A percentile compares a stretch with the other conserved stretches of the same genome.
Evolutionary conservation across 345 rosid species (phyloP).

Genomic region (Erysimum cheiranthoides): DNA sequence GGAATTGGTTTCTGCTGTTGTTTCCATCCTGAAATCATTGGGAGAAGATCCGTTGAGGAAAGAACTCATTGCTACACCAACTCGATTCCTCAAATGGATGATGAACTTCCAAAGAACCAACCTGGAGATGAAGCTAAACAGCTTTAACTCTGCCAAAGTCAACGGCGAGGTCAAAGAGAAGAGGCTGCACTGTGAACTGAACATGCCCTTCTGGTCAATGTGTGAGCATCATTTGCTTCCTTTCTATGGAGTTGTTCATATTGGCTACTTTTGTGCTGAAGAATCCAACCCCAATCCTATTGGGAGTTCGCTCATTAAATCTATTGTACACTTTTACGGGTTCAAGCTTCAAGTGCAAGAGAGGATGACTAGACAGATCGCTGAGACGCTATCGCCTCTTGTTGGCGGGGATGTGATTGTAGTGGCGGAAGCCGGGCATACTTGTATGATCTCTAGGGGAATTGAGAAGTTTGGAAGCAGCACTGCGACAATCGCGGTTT

Average conservation of each 20-base stretch:
- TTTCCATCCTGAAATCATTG: constrained; percentile 70
- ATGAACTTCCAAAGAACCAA: constrained; percentile 75
- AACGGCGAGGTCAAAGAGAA: constrained; percentile 49
- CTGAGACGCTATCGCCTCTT: constrained; percentile 71
- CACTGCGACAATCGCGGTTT: constrained; percentile 78
- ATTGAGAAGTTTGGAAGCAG: constrained; percentile 92
- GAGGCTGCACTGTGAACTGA: constrained; percentile 67
- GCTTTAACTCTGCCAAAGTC: constrained; percentile 48
- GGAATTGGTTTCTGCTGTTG: constrained; percentile 70
- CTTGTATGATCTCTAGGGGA: constrained; percentile 96
- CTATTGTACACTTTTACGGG: constrained; percentile 83
- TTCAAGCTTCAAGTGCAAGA: constrained; percentile 99
- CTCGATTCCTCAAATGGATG: constrained; percentile 77
- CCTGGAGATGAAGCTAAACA: constrained; percentile 66
- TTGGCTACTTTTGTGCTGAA: constrained; percentile 66
- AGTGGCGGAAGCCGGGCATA: constrained; percentile 86
- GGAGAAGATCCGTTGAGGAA: constrained; percentile 92
- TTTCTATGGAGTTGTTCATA: constrained; percentile 86
- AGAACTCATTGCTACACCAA: constrained; percentile 84
- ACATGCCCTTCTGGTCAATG: constrained; percentile 82
- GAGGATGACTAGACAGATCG: constrained; percentile 88
- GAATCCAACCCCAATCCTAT: constrained; percentile 52
- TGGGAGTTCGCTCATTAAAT: constrained; percentile 63
- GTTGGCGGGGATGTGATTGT: constrained; percentile 89
- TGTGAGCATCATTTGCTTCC: constrained; percentile 99